These are phyloP conservation scores for Cladochytrium tenue DNA, from an alignment of 371 early-diverging fungal species.

Conservation along the genomic window DNA sequence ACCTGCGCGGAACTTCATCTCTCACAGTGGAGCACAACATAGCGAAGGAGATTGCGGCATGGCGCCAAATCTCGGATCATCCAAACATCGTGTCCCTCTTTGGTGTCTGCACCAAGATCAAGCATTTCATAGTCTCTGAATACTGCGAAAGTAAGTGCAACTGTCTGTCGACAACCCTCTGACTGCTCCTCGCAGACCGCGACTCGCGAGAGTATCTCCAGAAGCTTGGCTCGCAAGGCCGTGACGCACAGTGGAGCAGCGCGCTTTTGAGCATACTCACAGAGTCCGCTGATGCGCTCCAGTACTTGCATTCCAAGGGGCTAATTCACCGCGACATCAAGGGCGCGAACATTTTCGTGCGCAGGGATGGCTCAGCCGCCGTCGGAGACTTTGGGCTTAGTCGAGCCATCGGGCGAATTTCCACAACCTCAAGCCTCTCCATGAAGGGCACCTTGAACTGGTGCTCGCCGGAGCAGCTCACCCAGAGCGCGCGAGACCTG, in stretches of 20 bases:
- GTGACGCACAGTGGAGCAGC: not conserved
- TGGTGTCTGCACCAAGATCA: not conserved
- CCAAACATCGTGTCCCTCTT: not conserved
- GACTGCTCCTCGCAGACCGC: not conserved
- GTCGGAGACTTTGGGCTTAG: conserved; percentile 82
- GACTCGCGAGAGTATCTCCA: not conserved
- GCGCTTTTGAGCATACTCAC: not conserved
- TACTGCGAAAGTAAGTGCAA: not conserved
- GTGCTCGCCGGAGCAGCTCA: conserved; percentile 2
- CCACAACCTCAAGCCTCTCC: not conserved
- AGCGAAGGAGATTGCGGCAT: conserved; percentile 1
- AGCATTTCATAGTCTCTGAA: conserved; percentile 1
- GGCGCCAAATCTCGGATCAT: not conserved
- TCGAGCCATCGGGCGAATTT: not conserved
- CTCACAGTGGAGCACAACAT: not conserved
- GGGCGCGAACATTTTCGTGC: conserved; percentile 87
- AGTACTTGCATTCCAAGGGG: conserved; percentile 82
- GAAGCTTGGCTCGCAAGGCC: not conserved
- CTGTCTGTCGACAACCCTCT: not conserved
- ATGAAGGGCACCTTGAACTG: not conserved
- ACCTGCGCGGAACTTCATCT: not conserved
- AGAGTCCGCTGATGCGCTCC: conserved; percentile 76
- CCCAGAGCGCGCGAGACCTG: not conserved
- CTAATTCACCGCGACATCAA: conserved; percentile 97
- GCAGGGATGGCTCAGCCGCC: conserved; percentile 85